Evolutionary conservation across 257 asterid genomes (phyloP), one percentile per base, ranked within the genome.

Genomic region (Striga asiatica): DNA sequence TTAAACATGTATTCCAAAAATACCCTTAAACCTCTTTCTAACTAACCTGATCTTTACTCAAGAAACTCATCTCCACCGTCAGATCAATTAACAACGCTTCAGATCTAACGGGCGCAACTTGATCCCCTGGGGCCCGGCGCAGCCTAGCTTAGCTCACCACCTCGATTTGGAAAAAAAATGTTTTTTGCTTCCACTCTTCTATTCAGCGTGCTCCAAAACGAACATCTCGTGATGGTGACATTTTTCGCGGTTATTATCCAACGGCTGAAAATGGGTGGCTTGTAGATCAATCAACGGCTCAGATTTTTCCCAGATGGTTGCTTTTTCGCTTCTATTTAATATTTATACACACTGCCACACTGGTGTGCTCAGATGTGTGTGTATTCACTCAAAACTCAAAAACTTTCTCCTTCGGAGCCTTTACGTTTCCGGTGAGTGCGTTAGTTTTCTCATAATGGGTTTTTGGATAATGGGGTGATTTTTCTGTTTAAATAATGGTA

Each of bases 141-240:
- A 66, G 22, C 69, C n/a, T n/a, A n/a, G n/a, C n/a, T n/a, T n/a
- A 63, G 25, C 70, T 17, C 24, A 47, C 68, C 71, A 69, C 64
- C 60, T 8, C 21, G 57, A 47, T 32, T 37, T 55, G 67, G 18
- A 14, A 41, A 38, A 3, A 2, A 2, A 37, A 37, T 37, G 11
- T 3, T 17, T 37, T 37, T 75, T 73, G 61, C 74, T 61, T 66
- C 59, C 61, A 23, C 20, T 17, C n/a, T 24, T 2, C 41, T 8
- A 6, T 19, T 5, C 10, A 43, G 32, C 11, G 42, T 51, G 28
- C 46, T 54, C 53, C 50, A n/a, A 24, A 69, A 64, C 74, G 77
- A 75, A 71, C 66, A 71, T 73, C 76, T 58, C 80, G 81, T 67
- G 84, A 62, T 39, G 71, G 81, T 37, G 66, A 74, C 76, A 55